Base-by-base conservation (phyloP, 257 asterid genomes). In the Lycium ferocissimum region DNA sequence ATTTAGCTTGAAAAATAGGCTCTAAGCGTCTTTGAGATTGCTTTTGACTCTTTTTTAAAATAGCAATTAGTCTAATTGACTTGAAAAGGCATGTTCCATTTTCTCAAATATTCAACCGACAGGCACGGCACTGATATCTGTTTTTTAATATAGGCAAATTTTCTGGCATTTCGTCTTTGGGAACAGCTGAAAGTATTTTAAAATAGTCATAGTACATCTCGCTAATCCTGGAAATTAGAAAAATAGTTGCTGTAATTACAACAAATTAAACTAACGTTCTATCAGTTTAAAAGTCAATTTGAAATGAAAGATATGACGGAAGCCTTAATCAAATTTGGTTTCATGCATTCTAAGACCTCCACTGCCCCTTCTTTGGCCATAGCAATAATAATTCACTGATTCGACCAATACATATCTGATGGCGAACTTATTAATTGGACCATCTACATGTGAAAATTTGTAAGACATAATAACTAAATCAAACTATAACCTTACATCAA, bases 201-300 rank as follows among this genome's bases (percentile, higher is more conserved):
- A 40, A 40, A 40, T 40, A 40, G 3, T 40, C 45, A 40, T 40
- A 40, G 45, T 40, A 40, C 45, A 40, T 40, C 45, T 40, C 6
- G 45, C 0, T 40, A 40, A 40, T 40, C 45, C 6, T 40, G 45
- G 45, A 40, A 40, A 40, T 40, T 40, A 40, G 45, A 40, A 63
- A 22, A 22, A 7, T 63, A 63, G 40, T 40, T 40, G 45, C 40
- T 63, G 3, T 63, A 63, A 22, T 22, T 40, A 40, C 45, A 40
- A 85, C 88, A 83, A 85, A 88, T 84, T 63, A 58, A 40, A 2
- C 6, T 3, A 40, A 40, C 45, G 45, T 40, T 40, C 45, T 35
- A 17, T 11, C 43, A 11, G 7, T 65, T 65, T 14, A 38, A 65
- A 63, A 65, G 72, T 65, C 9, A 65, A 65, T 11, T 65, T 26